These are phyloP conservation scores for Verticillium zaregamsianum DNA, from an alignment of 2,329 filamentous ascomycete species.

Conservation along the genomic window DNA sequence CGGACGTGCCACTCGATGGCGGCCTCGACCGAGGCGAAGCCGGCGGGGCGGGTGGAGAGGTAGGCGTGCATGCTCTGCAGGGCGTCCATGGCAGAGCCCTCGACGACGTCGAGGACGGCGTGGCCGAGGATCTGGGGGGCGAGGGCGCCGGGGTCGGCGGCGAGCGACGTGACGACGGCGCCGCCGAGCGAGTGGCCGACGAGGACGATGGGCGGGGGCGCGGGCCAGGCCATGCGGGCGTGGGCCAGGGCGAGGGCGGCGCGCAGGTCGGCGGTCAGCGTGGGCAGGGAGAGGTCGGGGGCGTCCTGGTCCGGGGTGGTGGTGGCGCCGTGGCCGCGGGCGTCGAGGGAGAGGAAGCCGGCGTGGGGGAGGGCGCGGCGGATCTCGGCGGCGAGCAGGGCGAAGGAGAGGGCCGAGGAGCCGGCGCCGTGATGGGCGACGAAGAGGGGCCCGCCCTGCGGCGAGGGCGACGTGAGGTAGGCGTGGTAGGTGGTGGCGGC, in stretches of 20 bases:
- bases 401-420: constrained; percentile 84
- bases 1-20: constrained; percentile 94
- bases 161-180: constrained; percentile 82
- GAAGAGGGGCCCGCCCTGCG: constrained; percentile 71
- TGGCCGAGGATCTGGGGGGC: constrained; percentile 57
- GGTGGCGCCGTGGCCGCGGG: constrained; percentile 79
- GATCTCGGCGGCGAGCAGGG: constrained; percentile 73
- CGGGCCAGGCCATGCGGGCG: constrained; percentile 65
- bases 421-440: constrained; percentile 94
- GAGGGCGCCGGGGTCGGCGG: constrained; percentile 60
- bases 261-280: constrained; percentile 69
- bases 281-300: constrained; percentile 67
- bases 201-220: constrained; percentile 71
- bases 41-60: constrained; percentile 72
- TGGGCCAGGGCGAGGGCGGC: constrained; percentile 65
- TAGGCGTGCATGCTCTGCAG: constrained; percentile 93
- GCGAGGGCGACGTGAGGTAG: constrained; percentile 77
- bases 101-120: constrained; percentile 90
- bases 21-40: constrained; percentile 71
- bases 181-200: constrained; percentile 93
- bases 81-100: constrained; percentile 92
- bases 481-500: constrained; percentile 63
- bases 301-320: constrained; percentile 19
- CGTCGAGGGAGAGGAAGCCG: constrained; percentile 81
- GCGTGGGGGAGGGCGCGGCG: constrained; percentile 71